Conservation (phyloP, 2,329 filamentous ascomycete species). For the Dothideomycetidae sp. region DNA sequence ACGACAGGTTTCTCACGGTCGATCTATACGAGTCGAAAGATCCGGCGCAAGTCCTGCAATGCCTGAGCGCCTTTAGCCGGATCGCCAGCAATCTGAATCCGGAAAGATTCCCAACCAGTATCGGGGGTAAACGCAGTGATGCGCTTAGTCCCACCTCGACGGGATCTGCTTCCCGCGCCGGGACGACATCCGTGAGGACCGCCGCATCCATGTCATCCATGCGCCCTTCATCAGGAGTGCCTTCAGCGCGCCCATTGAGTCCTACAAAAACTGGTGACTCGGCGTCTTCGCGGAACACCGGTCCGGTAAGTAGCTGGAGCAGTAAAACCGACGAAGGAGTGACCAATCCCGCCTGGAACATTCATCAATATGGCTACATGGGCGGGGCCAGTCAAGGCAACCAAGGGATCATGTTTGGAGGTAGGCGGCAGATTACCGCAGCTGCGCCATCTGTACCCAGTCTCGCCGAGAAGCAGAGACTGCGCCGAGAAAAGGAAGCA, state of each 20-base stretch:
- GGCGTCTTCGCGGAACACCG: conserved; percentile 43
- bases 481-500: conserved; percentile 39
- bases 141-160: conserved; percentile 26
- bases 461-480: conserved; percentile 70
- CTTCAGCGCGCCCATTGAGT: conserved; percentile 26
- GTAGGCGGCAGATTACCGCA: conserved; percentile 80
- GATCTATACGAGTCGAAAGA: conserved; percentile 94
- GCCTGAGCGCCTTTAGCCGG: conserved; percentile 79
- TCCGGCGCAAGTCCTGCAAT: conserved; percentile 88
- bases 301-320: conserved; percentile 77
- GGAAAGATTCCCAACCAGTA: conserved; percentile 54
- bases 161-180: conserved; percentile 10
- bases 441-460: conserved; percentile 66
- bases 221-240: conserved; percentile 17
- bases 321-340: conserved; percentile 65
- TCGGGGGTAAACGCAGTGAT: conserved; percentile 56
- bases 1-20: conserved; percentile 94
- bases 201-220: conserved; percentile 7
- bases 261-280: conserved; percentile 37
- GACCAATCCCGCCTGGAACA: conserved; percentile 91
- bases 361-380: conserved; percentile 96
- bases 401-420: conserved; percentile 83
- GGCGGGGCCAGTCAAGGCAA: conserved; percentile 93
- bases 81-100: conserved; percentile 65
- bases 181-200: background rate